Evolutionary conservation across 108 stramenopile genomes (phyloP), one percentile per base, ranked within the genome.

Genomic region (Chaetoceros muelleri): DNA sequence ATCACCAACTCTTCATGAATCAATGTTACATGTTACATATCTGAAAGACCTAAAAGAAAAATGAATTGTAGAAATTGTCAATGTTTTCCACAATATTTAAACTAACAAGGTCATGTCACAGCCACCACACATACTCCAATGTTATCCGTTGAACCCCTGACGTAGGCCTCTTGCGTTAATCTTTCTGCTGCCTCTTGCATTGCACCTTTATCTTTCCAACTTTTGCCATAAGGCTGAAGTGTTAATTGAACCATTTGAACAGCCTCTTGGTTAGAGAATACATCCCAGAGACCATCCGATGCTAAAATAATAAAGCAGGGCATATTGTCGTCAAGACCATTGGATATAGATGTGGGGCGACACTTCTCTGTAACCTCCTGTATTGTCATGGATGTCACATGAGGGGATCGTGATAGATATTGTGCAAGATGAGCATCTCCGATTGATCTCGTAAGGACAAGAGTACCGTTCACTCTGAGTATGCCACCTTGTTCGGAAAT

Each of bases 241-340:
- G 52, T 31, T 63, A 19, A 28, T 23, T n/a, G 45, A 47, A 88
- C 90, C 54, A 87, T 73, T 44, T 87, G 79, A 5, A 85, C 76
- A 20, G 85, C 92, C 61, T 97, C 96, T 58, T 89, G 84, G 53
- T 93, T 94, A 50, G 46, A 58, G 60, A 95, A 77, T 22, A 93
- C 89, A 62, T 97, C 96, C 96, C 96, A 97, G 27, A 97, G 82
- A 8, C 96, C 96, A 68, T 96, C 96, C 5, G 90, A 92, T 44
- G 93, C 96, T 27, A 96, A 55, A 40, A 96, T 76, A 29, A 94
- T 66, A 58, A 94, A 96, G 62, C 87, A 88, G 21, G 82, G 80
- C 2, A 62, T 30, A 27, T 60, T 53, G 28, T 53, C 23, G 48
- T 44, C 57, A 19, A 25, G 40, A 46, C 23, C n/a, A 44, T 13